phyloP scores from a whole-genome alignment of 768 basidiomycete species.

The Russula earlei region DNA sequence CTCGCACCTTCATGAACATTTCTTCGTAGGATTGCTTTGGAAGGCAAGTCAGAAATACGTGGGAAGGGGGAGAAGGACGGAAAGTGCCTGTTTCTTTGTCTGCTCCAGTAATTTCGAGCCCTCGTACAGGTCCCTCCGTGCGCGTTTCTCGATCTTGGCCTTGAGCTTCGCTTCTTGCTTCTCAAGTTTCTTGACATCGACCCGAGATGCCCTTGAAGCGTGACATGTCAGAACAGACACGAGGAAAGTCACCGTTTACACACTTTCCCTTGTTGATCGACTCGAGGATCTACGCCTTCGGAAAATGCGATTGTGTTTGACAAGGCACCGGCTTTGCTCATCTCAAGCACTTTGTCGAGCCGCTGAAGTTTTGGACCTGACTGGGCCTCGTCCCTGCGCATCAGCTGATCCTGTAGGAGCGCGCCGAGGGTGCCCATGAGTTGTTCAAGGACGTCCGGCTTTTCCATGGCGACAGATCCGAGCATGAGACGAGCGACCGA shows the following conservation, averaged over 20 bases:
- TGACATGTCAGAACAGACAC: background rate
- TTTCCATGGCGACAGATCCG: slow-evolving; percentile 61
- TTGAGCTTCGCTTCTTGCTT: slow-evolving; percentile 95
- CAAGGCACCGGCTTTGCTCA: slow-evolving; percentile 69
- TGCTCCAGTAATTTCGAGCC: slow-evolving; percentile 93
- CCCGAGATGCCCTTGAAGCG: slow-evolving; percentile 62
- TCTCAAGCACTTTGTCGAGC: slow-evolving; percentile 80
- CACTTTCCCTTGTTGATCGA: slow-evolving; percentile 93
- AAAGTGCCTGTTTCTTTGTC: slow-evolving; percentile 72
- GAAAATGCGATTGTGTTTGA: slow-evolving; percentile 71
- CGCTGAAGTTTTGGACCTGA: slow-evolving; percentile 62
- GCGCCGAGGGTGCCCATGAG: slow-evolving; percentile 59
- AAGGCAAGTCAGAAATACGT: background rate
- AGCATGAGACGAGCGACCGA: slow-evolving; percentile 65
- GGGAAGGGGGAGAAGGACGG: background rate
- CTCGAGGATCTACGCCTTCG: slow-evolving; percentile 81
- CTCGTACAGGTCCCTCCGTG: slow-evolving; percentile 84
- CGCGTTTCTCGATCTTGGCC: slow-evolving; percentile 98
- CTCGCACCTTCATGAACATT: slow-evolving; percentile 87
- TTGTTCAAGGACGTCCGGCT: slow-evolving; percentile 46
- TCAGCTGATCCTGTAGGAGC: slow-evolving; percentile 57
- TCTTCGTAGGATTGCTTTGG: slow-evolving; percentile 94
- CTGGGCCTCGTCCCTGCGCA: slow-evolving; percentile 40
- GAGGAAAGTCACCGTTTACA: slow-evolving; percentile 15
- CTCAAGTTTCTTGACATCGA: slow-evolving; percentile 92